Conservation (phyloP, 208 protist species). For the Lotmaria passim region DNA sequence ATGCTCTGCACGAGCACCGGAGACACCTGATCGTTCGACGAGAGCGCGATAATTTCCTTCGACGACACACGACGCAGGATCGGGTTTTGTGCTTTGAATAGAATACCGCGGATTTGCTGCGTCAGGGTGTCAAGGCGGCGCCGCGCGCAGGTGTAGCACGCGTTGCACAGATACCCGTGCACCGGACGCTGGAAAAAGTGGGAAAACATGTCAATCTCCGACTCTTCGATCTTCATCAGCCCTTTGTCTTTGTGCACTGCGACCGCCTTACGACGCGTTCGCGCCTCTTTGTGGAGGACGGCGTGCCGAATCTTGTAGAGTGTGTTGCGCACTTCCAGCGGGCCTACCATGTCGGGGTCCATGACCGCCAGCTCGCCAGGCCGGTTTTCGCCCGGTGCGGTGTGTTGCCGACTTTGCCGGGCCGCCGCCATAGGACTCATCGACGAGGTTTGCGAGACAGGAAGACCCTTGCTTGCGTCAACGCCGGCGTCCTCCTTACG, state of each 20-base stretch:
- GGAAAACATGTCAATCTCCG: conserved; percentile 83
- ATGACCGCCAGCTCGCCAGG: conserved; percentile 35
- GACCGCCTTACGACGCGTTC: conserved; percentile 38
- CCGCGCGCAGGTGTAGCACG: conserved; percentile 69
- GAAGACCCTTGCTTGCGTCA: neutral
- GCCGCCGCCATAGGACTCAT: neutral
- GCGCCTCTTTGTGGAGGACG: conserved; percentile 64
- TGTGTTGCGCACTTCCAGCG: conserved; percentile 55
- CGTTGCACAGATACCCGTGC: conserved; percentile 80
- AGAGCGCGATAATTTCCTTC: conserved; percentile 34
- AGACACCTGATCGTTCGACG: conserved; percentile 26
- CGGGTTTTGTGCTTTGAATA: conserved; percentile 69
- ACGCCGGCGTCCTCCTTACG: neutral
- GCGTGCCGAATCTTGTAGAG: conserved; percentile 74
- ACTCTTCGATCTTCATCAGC: conserved; percentile 81
- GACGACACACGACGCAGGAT: conserved; percentile 47
- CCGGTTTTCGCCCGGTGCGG: conserved; percentile 5
- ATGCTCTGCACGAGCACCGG: conserved; percentile 33
- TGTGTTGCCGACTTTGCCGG: neutral
- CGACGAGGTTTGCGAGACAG: neutral
- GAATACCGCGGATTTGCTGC: conserved; percentile 66
- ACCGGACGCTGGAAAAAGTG: conserved; percentile 82
- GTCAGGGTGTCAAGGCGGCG: conserved; percentile 69
- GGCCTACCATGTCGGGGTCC: conserved; percentile 47
- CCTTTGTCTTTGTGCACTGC: conserved; percentile 74